Conservation (phyloP, 352 stramenopile species). For the Halophytophthora batemanensis region DNA sequence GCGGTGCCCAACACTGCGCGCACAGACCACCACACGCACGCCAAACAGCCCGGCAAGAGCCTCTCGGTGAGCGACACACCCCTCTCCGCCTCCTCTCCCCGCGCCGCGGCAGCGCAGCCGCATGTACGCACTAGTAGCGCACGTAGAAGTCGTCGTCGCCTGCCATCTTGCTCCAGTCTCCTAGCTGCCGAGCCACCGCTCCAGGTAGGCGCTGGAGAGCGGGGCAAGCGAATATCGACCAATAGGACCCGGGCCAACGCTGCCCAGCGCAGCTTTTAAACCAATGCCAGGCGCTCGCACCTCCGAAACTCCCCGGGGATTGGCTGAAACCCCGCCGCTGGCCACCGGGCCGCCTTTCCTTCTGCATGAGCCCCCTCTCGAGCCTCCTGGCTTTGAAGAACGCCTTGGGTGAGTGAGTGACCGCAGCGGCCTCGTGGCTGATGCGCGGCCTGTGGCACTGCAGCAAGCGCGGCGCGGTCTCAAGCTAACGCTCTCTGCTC, state of each 20-base stretch:
- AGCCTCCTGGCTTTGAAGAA: not conserved
- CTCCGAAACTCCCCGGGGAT: not conserved
- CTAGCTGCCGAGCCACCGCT: not conserved
- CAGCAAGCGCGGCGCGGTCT: no score
- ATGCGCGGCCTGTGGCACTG: not conserved
- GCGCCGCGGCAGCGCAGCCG: not conserved
- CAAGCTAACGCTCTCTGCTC: no score
- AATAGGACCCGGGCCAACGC: constrained; percentile 11
- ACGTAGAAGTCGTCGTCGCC: constrained; percentile 83
- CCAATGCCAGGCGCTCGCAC: constrained; percentile 8
- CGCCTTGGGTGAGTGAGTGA: constrained; percentile 4
- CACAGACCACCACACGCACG: not conserved
- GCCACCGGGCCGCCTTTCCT: not conserved
- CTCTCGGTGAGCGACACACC: not conserved
- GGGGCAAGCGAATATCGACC: constrained; percentile 18
- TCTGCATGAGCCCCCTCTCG: not conserved
- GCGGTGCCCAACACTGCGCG: constrained; percentile 90
- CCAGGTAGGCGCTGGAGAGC: not conserved
- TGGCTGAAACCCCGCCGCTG: not conserved
- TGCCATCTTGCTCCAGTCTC: constrained; percentile 39
- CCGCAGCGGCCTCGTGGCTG: not conserved
- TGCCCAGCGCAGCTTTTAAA: constrained; percentile 6
- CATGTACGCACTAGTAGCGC: constrained; percentile 78
- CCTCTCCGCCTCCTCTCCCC: not conserved
- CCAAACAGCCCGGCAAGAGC: not conserved